phyloP scores from a whole-genome alignment of 1,139 yeast species.

The Pichia sp. region DNA sequence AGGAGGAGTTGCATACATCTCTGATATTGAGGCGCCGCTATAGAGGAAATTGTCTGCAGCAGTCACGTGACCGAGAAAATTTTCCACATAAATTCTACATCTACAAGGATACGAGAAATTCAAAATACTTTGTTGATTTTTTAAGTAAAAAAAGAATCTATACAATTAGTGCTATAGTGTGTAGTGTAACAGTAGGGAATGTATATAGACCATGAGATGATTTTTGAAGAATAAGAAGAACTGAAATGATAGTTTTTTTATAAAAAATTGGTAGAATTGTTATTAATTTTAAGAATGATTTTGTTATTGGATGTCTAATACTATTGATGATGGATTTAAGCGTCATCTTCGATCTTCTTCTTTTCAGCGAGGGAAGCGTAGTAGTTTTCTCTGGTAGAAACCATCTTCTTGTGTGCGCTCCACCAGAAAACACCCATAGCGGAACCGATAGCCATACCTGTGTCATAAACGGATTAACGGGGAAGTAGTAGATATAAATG shows the following conservation, averaged over 20 bases:
- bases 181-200: background rate
- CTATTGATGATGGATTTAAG: background rate
- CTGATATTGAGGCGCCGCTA: too few species aligned
- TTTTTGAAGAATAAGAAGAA: constrained; percentile 16
- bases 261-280: too few species aligned
- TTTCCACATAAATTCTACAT: too few species aligned
- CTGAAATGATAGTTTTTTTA: background rate
- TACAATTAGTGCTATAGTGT: background rate
- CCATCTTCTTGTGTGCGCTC: constrained; percentile 72
- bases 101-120: background rate
- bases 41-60: constrained; percentile 6
- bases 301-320: too few species aligned
- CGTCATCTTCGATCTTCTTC: constrained; percentile 58
- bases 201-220: background rate
- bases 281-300: too few species aligned
- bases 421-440: constrained; percentile 63
- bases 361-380: constrained; percentile 74
- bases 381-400: constrained; percentile 79
- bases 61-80: too few species aligned
- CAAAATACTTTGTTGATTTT: too few species aligned
- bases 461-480: background rate
- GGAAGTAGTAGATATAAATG: background rate
- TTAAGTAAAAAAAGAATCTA: background rate
- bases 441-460: constrained; percentile 38
- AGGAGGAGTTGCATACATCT: too few species aligned